These are phyloP conservation scores for Avena insularis DNA, from an alignment of 176 grass and related monocot species.

Conservation along the genomic window DNA sequence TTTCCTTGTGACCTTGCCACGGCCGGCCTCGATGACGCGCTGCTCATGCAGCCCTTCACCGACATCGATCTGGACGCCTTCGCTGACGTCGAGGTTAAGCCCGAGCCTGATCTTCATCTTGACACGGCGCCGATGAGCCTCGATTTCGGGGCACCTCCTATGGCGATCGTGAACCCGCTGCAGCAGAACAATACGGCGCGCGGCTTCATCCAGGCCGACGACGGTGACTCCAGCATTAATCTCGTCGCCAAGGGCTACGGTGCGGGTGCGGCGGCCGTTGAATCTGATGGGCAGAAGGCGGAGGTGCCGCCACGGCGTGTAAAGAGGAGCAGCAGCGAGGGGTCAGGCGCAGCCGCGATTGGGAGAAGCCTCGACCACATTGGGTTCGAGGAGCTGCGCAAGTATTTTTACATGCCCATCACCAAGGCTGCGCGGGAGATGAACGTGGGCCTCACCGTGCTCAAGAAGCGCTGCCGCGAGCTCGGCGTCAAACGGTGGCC, in stretches of 20 bases:
- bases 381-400: conserved; percentile 62
- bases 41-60: conserved; percentile 30
- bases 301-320: background rate
- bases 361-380: conserved; percentile 59
- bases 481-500: conserved; percentile 83
- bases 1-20: background rate
- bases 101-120: background rate
- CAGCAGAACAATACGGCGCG: background rate
- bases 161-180: background rate
- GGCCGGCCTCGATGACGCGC: conserved; percentile 20
- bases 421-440: conserved; percentile 77
- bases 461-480: conserved; percentile 93
- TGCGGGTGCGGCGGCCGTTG: background rate
- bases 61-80: conserved; percentile 53
- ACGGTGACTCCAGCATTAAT: background rate
- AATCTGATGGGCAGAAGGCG: background rate
- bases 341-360: background rate
- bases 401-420: conserved; percentile 92
- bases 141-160: no score
- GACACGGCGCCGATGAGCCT: background rate
- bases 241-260: background rate
- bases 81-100: background rate
- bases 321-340: background rate
- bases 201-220: background rate
- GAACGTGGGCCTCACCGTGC: conserved; percentile 89